Conservation (phyloP, 2,329 filamentous ascomycete species). For the Taxawa tesnikishii region DNA sequence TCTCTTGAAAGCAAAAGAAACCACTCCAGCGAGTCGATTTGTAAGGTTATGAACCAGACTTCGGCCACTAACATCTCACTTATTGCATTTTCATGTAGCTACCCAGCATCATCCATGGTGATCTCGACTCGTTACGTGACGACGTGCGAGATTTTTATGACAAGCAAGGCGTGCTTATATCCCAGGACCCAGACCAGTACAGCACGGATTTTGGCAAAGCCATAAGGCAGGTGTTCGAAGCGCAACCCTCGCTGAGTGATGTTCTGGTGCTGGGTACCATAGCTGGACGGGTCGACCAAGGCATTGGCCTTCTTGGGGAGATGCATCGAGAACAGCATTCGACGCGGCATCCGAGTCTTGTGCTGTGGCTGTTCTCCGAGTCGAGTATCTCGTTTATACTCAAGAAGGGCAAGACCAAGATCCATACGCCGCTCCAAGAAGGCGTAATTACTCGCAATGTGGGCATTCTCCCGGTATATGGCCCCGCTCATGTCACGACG, state of each 20-base stretch:
- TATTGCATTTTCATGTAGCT: conserved; percentile 14
- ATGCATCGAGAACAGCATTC: conserved; percentile 44
- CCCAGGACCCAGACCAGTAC: conserved; percentile 67
- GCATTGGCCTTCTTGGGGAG: conserved; percentile 77
- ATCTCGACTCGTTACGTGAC: conserved; percentile 70
- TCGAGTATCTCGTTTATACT: conserved; percentile 74
- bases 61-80: conserved; percentile 1
- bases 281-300: conserved; percentile 86
- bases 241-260: conserved; percentile 13
- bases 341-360: conserved; percentile 25
- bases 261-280: conserved; percentile 77
- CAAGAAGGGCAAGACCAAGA: conserved; percentile 52
- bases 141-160: conserved; percentile 56
- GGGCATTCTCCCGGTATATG: conserved; percentile 75
- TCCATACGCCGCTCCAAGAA: conserved; percentile 45
- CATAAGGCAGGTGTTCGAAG: conserved; percentile 48
- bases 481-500: conserved; percentile 67
- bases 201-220: conserved; percentile 81
- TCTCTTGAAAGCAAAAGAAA: conserved; percentile 20
- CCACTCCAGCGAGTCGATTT: conserved; percentile 1
- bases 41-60: conserved; percentile 3
- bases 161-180: conserved; percentile 45
- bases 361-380: conserved; percentile 67
- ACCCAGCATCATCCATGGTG: conserved; percentile 63
- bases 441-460: conserved; percentile 61